Base-by-base conservation (phyloP, 177 flowering plant species). In the Vitis hybrid region DNA sequence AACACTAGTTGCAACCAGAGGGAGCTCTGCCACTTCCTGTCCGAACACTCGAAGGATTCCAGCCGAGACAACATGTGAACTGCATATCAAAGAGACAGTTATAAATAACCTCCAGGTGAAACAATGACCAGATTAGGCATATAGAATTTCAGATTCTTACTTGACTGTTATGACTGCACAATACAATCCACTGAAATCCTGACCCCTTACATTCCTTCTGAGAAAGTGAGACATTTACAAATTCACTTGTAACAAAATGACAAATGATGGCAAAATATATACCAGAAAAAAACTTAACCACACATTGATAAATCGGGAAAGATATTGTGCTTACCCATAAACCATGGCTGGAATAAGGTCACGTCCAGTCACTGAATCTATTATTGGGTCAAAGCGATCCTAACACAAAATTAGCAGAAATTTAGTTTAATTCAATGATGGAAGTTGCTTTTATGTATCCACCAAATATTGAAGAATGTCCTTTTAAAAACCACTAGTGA, bases 261-360 rank as follows among this genome's bases (percentile, higher is more conserved):
- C 14, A 66, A 49, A 12, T 1, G 19, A 21, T 17, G 12, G 67
- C 54, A 30, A 62, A 40, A 15, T 7, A 40, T 4, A 40, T 0
- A 6, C 2, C 13, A 60, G 19, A 52, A 15, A 19, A 19, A 67
- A 21, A 15, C 10, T 48, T 4, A 72, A 51, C 21, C 30, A 52
- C 15, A 51, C 14, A 48, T 10, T n/a, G 55, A 30, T 5, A 19
- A 5, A 63, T 8, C 7, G n/a, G 45, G 26, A 60, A 55, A 26
- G 32, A 21, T 1, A 2, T 13, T 48, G 61, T 6, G 66, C 78
- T 64, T 56, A 83, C 86, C 86, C 82, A 80, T 87, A 89, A 73
- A 95, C 92, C 94, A 95, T 89, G 62, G 81, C 75, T 0, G 99
- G 97, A 40, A 95, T 94, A 34, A 93, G 87, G 70, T 94, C 95